Conservation (phyloP, 2,329 filamentous ascomycete species). For the Hyphodiscus sp. region DNA sequence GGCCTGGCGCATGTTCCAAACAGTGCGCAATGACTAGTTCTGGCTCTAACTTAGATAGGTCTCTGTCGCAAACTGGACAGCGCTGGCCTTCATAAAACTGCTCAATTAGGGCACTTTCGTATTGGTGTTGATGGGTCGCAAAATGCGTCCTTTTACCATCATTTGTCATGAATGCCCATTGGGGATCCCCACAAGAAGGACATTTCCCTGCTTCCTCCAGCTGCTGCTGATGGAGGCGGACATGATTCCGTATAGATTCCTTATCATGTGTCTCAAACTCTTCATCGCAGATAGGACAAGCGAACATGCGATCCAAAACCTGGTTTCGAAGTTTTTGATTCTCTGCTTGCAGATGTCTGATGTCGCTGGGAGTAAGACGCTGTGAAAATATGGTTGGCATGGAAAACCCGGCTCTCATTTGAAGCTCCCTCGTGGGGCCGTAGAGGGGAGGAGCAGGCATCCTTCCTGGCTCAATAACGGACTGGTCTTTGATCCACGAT, state of each 20-base stretch:
- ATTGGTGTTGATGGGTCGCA: conserved; percentile 6
- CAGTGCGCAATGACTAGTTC: conserved; percentile 16
- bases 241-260: conserved; percentile 15
- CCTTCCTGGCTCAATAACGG: conserved; percentile 23
- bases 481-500: conserved; percentile 19
- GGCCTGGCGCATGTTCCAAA: conserved; percentile 19
- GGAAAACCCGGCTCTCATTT: conserved; percentile 9
- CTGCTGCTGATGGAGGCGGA: conserved; percentile 13
- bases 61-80: conserved; percentile 22
- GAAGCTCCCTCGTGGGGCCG: conserved; percentile 14
- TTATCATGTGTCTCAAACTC: conserved; percentile 12
- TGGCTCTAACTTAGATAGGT: conserved; percentile 8
- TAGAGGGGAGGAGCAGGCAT: conserved; percentile 17
- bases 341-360: conserved; percentile 14
- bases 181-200: conserved; percentile 19
- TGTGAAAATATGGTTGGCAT: conserved; percentile 19
- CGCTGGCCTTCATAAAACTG: conserved; percentile 15
- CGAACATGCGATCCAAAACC: conserved; percentile 15
- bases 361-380: conserved; percentile 22
- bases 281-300: conserved; percentile 17
- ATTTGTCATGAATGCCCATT: conserved; percentile 18
- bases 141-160: conserved; percentile 20
- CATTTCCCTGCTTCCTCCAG: conserved; percentile 17
- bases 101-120: conserved; percentile 6
- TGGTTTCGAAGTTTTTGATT: conserved; percentile 20